Conservation (phyloP, 2,329 filamentous ascomycete genomes). For the Ophiostoma sp. region DNA sequence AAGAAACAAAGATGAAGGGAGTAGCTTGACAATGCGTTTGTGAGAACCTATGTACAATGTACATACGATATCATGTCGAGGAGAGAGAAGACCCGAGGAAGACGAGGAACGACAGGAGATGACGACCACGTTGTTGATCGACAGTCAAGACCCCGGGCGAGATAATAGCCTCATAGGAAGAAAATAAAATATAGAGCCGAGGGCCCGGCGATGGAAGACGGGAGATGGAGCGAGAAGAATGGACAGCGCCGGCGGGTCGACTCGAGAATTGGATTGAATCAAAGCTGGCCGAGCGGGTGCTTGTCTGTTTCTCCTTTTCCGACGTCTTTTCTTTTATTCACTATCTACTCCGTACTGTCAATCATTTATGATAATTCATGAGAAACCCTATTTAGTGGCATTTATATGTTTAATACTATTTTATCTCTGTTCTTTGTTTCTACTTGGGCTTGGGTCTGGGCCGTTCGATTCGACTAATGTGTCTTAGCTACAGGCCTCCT, state of each 20-base stretch:
- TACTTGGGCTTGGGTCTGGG: slow-evolving; percentile 10
- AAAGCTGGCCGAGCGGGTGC: background rate
- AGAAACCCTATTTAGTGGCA: background rate
- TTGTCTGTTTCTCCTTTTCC: background rate
- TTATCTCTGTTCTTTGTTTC: background rate
- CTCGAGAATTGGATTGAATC: background rate
- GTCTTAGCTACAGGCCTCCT: background rate
- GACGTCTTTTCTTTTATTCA: background rate
- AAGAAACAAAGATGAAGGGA: background rate
- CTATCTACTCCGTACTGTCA: background rate
- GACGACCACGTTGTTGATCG: background rate
- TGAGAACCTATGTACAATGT: too few species aligned
- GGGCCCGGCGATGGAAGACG: background rate
- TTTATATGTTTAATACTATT: background rate
- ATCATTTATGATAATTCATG: background rate
- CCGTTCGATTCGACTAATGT: slow-evolving; percentile 14
- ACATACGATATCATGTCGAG: background rate
- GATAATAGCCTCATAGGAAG: background rate
- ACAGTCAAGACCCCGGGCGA: background rate
- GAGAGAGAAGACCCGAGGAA: background rate
- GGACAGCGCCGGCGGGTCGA: background rate
- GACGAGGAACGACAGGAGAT: background rate
- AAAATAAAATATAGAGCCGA: background rate
- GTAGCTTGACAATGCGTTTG: background rate
- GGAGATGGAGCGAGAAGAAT: background rate